Evolutionary conservation across 352 stramenopile species (phyloP).

Genomic region (Globisporangium lucens): DNA sequence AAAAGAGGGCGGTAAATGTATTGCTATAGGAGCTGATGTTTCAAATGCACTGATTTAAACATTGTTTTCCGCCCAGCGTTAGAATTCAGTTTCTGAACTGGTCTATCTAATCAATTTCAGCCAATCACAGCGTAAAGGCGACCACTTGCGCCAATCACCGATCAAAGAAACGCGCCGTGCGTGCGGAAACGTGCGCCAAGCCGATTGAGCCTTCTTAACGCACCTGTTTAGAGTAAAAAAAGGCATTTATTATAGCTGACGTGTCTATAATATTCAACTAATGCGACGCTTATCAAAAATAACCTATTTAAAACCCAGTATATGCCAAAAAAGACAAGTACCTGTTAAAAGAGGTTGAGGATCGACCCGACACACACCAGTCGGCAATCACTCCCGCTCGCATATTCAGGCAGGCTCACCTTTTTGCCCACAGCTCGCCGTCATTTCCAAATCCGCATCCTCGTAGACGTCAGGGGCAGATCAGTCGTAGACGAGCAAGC

Average conservation of each 20-base stretch:
- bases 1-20: not conserved
- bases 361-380: not conserved
- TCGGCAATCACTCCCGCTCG: not conserved
- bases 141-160: conserved; percentile 8
- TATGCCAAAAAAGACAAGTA: not conserved
- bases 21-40: not conserved
- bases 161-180: conserved; percentile 11
- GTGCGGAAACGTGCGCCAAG: conserved; percentile 9
- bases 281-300: too few relatives aligned
- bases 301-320: too few relatives aligned
- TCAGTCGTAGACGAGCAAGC: not conserved
- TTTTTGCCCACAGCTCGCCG: not conserved
- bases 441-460: conserved; percentile 12
- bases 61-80: not conserved
- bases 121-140: not conserved
- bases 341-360: not conserved
- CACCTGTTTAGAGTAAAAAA: not conserved
- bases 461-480: not conserved
- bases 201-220: not conserved
- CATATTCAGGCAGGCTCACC: not conserved
- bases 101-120: not conserved
- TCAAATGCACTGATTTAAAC: not conserved
- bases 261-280: too few relatives aligned
- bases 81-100: not conserved
- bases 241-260: not conserved